Evolutionary conservation across 1,284 basidiomycete genomes (phyloP).

Genomic region (Cutaneotrichosporon arboriforme): DNA sequence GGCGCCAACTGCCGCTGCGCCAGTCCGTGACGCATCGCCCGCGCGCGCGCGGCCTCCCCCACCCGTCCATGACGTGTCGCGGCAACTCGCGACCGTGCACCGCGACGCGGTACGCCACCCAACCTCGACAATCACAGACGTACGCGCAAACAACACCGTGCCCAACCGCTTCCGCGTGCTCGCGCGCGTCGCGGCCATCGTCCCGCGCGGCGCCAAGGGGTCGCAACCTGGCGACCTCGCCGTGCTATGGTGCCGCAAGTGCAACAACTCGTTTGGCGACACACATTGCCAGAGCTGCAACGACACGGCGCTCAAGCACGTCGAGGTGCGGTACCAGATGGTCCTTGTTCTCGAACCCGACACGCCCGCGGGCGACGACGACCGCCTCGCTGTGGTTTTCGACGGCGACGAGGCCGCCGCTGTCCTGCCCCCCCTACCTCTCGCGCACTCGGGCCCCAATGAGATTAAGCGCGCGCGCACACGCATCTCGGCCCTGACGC

Average conservation of each 20-base stretch:
- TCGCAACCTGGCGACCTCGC: conserved; percentile 3
- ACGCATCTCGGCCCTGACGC: conserved; percentile 10
- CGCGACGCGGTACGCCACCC: conserved; percentile 22
- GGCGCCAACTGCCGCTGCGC: neutral
- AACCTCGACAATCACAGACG: conserved; percentile 17
- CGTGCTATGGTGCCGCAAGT: conserved; percentile 10
- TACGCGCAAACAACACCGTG: conserved; percentile 20
- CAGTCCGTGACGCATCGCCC: neutral
- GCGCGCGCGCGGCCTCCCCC: neutral
- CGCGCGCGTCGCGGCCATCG: conserved; percentile 22
- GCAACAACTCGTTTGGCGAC: conserved; percentile 3
- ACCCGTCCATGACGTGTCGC: conserved; percentile 1
- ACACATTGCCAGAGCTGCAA: conserved; percentile 12
- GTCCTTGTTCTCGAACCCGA: conserved; percentile 7
- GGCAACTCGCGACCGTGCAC: conserved; percentile 1
- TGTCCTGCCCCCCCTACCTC: conserved; percentile 31
- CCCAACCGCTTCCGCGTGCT: conserved; percentile 32
- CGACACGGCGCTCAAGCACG: conserved; percentile 1
- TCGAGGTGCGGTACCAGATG: conserved; percentile 9
- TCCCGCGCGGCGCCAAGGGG: conserved; percentile 1
- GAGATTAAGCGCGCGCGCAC: conserved; percentile 15
- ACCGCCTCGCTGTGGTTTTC: neutral
- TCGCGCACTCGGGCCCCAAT: conserved; percentile 23
- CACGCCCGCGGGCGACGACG: neutral
- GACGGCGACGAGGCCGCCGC: conserved; percentile 4